Conservation (phyloP, 2,329 filamentous ascomycete species). For the Polychaeton citri region DNA sequence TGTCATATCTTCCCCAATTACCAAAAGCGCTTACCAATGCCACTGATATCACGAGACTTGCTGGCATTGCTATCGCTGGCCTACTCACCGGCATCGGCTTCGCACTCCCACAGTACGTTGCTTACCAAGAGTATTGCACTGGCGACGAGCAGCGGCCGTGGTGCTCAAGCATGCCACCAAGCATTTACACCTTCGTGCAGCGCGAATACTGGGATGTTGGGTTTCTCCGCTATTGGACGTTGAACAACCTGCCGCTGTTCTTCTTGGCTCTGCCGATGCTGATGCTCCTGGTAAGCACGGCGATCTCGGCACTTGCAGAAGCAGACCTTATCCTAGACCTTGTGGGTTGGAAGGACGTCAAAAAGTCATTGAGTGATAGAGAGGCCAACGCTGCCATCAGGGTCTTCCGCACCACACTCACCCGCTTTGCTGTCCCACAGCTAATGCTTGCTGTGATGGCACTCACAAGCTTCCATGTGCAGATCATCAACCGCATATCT, state of each 20-base stretch:
- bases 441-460: slow-evolving; percentile 57
- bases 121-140: slow-evolving; percentile 59
- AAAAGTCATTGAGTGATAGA: too few species aligned
- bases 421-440: slow-evolving; percentile 58
- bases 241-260: slow-evolving; percentile 78
- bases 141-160: slow-evolving; percentile 43
- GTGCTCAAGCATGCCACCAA: slow-evolving; percentile 63
- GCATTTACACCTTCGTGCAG: slow-evolving; percentile 87
- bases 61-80: slow-evolving; percentile 49
- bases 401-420: slow-evolving; percentile 17
- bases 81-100: slow-evolving; percentile 54
- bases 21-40: slow-evolving; percentile 19
- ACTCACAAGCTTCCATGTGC: slow-evolving; percentile 74
- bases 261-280: slow-evolving; percentile 69
- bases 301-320: slow-evolving; percentile 14
- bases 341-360: not conserved
- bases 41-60: slow-evolving; percentile 6
- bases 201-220: slow-evolving; percentile 83
- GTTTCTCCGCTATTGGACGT: slow-evolving; percentile 79
- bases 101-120: slow-evolving; percentile 57
- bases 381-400: not conserved
- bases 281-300: slow-evolving; percentile 51
- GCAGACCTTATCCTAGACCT: not conserved
- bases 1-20: slow-evolving; percentile 30
- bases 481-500: slow-evolving; percentile 80